Evolutionary conservation across 371 early-diverging fungal genomes (phyloP), one percentile per base, ranked within the genome.

Genomic region (Coemansia sp.): DNA sequence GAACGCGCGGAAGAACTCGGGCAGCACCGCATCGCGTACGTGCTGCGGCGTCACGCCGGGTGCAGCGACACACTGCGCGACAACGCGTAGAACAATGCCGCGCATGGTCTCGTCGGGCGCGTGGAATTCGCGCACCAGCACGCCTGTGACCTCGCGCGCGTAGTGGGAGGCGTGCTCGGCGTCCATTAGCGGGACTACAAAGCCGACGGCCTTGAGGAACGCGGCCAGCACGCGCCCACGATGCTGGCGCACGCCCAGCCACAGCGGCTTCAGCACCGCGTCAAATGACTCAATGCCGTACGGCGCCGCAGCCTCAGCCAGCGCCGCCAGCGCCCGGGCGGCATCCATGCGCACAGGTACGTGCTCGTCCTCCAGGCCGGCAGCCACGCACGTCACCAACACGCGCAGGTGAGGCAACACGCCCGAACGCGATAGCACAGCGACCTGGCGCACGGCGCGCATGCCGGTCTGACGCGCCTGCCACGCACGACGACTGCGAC

Each of bases 261-360:
- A 95, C 36, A 99, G 81, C 18, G 97, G 95, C 60, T 88, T 84
- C 39, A 98, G 79, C 2, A 95, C 93, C 4, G 86, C 75, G 71
- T 95, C 96, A 76, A 98, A 97, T 0, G 94, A 90, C 77, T 98
- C 99, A 67, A 99, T 95, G 80, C 99, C 99, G 79, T 98, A 98
- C 0, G 99, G 99, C 1, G 94, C 92, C 3, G 97, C 93, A 2
- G 97, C 95, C 79, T 97, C 97, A 1, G 99, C 99, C 62, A 98
- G 81, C 4, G 97, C 96, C 5, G 96, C 90, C 54, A 98, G 87
- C 0, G 97, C 95, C 48, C 96, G 81, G 0, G 97, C 96, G 3
- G 98, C 90, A 40, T 96, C 93, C 0, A 96, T 95, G 40, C 97
- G 88, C 43, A 98, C 97, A 61, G 95, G 93, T 80, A 93, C 93